These are phyloP conservation scores for Cutaneotrichosporon dermatis DNA, from an alignment of 1,284 basidiomycete genomes.

Conservation along the genomic window DNA sequence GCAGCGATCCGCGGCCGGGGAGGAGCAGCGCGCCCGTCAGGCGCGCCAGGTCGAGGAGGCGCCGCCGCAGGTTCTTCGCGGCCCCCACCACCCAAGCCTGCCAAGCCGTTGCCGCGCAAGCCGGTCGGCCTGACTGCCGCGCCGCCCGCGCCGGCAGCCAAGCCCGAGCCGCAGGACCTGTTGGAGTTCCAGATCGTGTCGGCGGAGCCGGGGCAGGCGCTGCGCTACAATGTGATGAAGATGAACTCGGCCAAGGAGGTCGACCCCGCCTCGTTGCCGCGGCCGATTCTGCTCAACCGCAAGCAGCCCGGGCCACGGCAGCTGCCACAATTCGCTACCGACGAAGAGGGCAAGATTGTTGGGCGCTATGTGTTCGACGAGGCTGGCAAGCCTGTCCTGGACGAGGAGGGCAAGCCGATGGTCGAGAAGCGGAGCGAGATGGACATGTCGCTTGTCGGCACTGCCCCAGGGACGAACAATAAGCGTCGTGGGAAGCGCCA, in stretches of 20 bases:
- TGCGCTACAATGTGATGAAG: slow-evolving; percentile 42
- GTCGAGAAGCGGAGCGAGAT: slow-evolving; percentile 33
- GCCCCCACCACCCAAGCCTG: neutral
- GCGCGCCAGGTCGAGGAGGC: neutral
- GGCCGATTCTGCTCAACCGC: slow-evolving; percentile 38
- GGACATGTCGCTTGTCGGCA: slow-evolving; percentile 39
- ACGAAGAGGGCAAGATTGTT: slow-evolving; percentile 36
- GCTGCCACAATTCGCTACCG: slow-evolving; percentile 29
- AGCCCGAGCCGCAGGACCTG: slow-evolving; percentile 19
- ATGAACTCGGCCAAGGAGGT: slow-evolving; percentile 30
- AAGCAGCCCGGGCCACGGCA: slow-evolving; percentile 36
- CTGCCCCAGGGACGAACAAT: slow-evolving; percentile 21
- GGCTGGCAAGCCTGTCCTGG: slow-evolving; percentile 37
- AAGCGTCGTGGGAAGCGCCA: slow-evolving; percentile 23
- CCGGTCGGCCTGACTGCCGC: neutral
- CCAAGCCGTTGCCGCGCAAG: neutral
- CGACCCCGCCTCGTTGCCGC: slow-evolving; percentile 31
- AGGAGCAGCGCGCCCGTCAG: neutral
- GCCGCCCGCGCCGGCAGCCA: neutral
- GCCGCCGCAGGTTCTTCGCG: neutral
- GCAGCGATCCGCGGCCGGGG: slow-evolving; percentile 1
- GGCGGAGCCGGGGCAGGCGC: slow-evolving; percentile 9
- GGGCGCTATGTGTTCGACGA: slow-evolving; percentile 41
- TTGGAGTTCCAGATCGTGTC: slow-evolving; percentile 42
- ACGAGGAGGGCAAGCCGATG: slow-evolving; percentile 33